Evolutionary conservation across 257 asterid species (phyloP), one percentile per base, ranked within the genome.

Genomic region (Solanum pinnatisectum): DNA sequence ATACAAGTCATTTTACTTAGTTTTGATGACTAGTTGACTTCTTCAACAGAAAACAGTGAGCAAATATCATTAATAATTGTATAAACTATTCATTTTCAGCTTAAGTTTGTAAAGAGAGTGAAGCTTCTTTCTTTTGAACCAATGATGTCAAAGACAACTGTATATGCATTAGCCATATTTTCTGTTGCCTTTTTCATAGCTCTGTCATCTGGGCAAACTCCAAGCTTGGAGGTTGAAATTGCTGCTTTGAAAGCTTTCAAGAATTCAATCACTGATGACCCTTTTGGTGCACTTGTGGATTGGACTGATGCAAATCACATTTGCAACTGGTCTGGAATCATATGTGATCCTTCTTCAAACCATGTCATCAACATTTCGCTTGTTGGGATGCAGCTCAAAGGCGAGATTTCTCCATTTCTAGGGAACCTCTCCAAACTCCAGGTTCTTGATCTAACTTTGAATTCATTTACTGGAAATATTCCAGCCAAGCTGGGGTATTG

Each of bases 291-390:
- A 56, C 92, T 96, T 27, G 85, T 81, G 32, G 94, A 90, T 85
- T 96, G 99, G 99, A 93, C 60, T 36, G 87, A 78, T 71, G 78
- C 92, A 87, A 84, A 37, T 68, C 95, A 89, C 42, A 93, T 90
- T 87, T 95, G 99, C 92, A 96, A 91, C 91, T 95, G 99, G 98
- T 82, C 96, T 8, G 98, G 98, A 39, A 91, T 96, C 20, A 70
- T 87, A 0, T 95, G 99, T 33, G 91, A 94, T 85, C 87, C 93
- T 8, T 84, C 87, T 10, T 88, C 89, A 1, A 40, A 39, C 13
- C 89, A 81, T 3, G 94, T 95, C 87, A 56, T 91, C 23, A 92
- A 96, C 84, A 91, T 96, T 83, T 88, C 98, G 3, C 91, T 96
- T 1, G 37, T 89, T 6, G 96, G 92, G 87, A 92, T 33, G 84